A percentile compares a stretch with the other conserved stretches of the same genome.
These are phyloP conservation scores for Groenewaldozyma salmanticensis DNA, from an alignment of 805 yeast genomes.

Conservation along the genomic window DNA sequence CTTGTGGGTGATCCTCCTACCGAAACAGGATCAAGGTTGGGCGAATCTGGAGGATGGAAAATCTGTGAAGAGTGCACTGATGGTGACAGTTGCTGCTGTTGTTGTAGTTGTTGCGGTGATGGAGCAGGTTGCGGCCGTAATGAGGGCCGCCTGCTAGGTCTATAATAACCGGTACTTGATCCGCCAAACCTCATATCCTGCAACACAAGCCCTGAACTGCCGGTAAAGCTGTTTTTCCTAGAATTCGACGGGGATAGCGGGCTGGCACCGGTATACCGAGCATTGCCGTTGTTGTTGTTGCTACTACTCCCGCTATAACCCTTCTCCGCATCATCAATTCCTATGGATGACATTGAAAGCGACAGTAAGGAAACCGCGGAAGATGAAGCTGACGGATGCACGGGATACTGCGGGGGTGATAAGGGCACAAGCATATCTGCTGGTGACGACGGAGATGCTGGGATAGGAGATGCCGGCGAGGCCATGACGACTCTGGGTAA, in stretches of 20 bases:
- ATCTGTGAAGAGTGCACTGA: no score
- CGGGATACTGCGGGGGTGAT: background rate
- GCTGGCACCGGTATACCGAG: no score
- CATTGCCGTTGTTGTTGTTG: no score
- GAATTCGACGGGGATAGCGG: no score
- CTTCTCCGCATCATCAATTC: no score
- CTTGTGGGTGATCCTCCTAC: background rate
- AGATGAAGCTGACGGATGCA: background rate
- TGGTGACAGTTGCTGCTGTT: no score
- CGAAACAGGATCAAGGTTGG: background rate
- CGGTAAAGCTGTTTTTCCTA: no score
- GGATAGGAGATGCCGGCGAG: background rate
- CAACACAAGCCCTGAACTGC: background rate
- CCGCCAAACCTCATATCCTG: background rate
- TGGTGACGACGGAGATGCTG: background rate
- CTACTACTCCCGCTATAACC: no score
- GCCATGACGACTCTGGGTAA: no score
- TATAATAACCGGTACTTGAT: background rate
- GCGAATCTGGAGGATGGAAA: background rate
- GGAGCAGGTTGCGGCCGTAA: background rate
- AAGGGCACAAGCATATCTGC: background rate
- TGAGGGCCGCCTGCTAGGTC: background rate
- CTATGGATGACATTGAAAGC: background rate
- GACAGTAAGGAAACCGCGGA: background rate
- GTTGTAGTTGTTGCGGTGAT: background rate